Base-by-base conservation (phyloP, 2,329 filamentous ascomycete genomes). In the Pseudopyrenochaeta lycopersici region DNA sequence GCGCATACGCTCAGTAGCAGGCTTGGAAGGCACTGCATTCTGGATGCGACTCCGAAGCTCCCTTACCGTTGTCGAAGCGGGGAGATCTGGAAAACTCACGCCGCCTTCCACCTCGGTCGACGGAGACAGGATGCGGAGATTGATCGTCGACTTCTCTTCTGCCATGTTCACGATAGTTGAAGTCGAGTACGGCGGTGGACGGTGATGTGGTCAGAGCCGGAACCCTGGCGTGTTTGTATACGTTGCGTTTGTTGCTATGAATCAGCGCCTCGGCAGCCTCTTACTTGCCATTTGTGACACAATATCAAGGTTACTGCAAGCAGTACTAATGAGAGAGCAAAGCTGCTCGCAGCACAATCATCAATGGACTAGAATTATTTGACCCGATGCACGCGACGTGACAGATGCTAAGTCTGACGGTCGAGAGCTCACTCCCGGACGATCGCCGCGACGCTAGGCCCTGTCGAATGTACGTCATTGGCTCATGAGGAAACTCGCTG, bases 11-110 rank as follows among this genome's bases (percentile, higher is more conserved):
- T 76, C 75, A 4, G 67, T 60, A 5, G 64, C 57, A 5, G 76
- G 76, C 41, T 64, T 64, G 1, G 69, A 70, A 33, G 82, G 76
- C n/a, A 86, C 69, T 9, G 76, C 71, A 52, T 80, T 66, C 41
- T 80, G 77, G 49, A 88, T 83, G 48, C 75, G 79, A 38, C 76
- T 65, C 58, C 84, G 85, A n/a, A 88, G 73, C 44, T 81, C 76
- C 17, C 72, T 77, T 42, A 88, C 70, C 2, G 81, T 86, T 2
- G 70, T 76, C 3, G 67, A 53, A 7, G 72, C 59, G 58, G 74
- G 66, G 21, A 77, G 51, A n/a, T 66, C 52, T 20, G 58, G 48
- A 23, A 77, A 64, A 30, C 49, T 61, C 41, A 78, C 54, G 60
- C 64, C 71, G 55, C 70, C 66, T 27, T 74, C 68, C 9, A 76